These are phyloP conservation scores for Acacia melanoxylon DNA, from an alignment of 306 rosid genomes.

Conservation along the genomic window DNA sequence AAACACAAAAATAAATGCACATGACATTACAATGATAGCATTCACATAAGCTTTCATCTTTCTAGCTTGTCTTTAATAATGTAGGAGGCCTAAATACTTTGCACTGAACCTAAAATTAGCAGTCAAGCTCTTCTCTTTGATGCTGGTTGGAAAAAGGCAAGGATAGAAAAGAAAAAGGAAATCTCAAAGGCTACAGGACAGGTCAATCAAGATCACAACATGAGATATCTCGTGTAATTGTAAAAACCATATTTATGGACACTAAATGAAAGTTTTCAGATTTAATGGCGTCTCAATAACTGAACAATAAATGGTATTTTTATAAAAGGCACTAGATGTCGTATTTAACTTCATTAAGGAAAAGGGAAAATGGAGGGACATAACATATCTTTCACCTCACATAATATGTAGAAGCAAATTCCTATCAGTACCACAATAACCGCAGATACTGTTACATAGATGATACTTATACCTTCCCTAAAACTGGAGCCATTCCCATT, in stretches of 20 bases:
- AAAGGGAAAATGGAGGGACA: not conserved
- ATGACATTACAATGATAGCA: not conserved
- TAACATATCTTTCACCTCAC: not conserved
- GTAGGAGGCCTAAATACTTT: not conserved
- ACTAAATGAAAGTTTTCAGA: not conserved
- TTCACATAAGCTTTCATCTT: not conserved
- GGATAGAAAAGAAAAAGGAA: not conserved
- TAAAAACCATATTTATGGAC: not conserved
- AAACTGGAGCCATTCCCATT: constrained; percentile 88
- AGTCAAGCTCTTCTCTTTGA: not conserved
- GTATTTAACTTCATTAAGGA: not conserved
- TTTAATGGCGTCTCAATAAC: not conserved
- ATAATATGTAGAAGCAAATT: not conserved
- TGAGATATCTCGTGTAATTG: constrained; percentile 14
- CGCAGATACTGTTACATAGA: not conserved
- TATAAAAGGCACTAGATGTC: not conserved
- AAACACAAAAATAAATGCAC: not conserved
- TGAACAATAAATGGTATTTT: not conserved
- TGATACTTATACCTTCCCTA: constrained; percentile 65
- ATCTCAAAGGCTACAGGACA: not conserved
- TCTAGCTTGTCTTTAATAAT: not conserved
- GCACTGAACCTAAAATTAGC: constrained; percentile 5
- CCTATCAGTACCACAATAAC: constrained; percentile 9
- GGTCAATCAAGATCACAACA: not conserved
- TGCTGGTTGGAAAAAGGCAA: not conserved